Evolutionary conservation across 441 rosid species (phyloP).

Genomic region (Macaranga tanarius): DNA sequence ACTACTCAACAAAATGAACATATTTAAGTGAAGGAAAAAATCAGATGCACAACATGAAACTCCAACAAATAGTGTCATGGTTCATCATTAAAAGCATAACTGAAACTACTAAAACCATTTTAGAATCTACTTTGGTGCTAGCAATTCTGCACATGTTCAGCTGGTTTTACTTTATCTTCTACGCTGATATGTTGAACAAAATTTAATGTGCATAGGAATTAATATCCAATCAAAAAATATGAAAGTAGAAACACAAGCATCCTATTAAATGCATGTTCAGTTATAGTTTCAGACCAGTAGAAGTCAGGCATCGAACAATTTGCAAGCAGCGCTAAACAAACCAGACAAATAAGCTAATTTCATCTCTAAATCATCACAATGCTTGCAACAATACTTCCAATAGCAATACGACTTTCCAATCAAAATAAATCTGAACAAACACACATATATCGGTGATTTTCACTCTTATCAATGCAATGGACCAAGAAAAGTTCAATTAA

Average conservation of each 20-base stretch:
- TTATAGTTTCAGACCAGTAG: too few relatives aligned
- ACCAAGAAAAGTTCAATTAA: neutral
- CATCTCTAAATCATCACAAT: neutral
- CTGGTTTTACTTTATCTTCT: neutral
- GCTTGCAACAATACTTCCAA: neutral
- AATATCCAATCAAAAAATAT: neutral
- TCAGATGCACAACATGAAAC: neutral
- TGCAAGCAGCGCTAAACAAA: neutral
- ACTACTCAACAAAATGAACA: constrained; percentile 29
- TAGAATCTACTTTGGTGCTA: neutral
- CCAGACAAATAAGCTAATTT: neutral
- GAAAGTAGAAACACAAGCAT: neutral
- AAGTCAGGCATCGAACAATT: neutral
- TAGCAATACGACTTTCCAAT: neutral
- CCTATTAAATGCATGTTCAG: too few relatives aligned
- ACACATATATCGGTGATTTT: neutral
- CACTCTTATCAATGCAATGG: neutral
- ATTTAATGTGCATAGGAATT: neutral
- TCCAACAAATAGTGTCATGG: neutral
- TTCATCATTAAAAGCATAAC: neutral
- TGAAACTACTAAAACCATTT: neutral
- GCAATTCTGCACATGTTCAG: too few relatives aligned
- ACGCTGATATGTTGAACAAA: neutral
- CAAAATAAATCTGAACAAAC: neutral
- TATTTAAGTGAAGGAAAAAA: neutral